Conservation (phyloP, 2,329 filamentous ascomycete genomes). For the Fusarium sp. region DNA sequence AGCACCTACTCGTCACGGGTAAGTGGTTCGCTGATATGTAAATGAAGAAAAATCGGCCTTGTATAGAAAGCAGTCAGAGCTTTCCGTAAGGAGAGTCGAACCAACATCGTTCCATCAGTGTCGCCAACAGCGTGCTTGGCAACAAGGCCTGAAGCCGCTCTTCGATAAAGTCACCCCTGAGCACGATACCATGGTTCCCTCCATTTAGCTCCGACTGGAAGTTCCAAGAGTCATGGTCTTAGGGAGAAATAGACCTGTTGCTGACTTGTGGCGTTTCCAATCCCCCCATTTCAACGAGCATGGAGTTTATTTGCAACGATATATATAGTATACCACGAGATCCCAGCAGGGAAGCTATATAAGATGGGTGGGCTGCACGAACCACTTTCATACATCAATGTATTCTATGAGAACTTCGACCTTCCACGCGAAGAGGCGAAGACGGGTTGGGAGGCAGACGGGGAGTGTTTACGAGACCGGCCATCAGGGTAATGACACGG, state of each 20-base stretch:
- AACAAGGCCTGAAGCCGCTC: neutral
- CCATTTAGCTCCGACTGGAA: neutral
- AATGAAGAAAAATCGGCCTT: too few relatives aligned
- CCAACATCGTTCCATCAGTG: neutral
- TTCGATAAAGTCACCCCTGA: neutral
- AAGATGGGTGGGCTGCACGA: neutral
- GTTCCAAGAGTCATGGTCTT: neutral
- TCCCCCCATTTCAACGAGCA: neutral
- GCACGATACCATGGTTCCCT: neutral
- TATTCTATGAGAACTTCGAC: neutral
- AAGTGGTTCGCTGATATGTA: too few relatives aligned
- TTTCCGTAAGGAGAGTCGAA: neutral
- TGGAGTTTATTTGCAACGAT: neutral
- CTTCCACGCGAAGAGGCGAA: neutral
- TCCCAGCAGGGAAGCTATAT: neutral
- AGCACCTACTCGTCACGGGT: too few relatives aligned
- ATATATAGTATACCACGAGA: neutral
- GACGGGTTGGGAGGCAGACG: neutral
- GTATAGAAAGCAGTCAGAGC: too few relatives aligned
- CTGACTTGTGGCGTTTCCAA: neutral
- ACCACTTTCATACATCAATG: neutral
- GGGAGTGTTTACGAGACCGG: neutral
- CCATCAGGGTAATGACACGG: neutral
- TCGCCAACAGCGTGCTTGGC: neutral
- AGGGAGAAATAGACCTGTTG: neutral